Base-by-base conservation (phyloP, 208 protist genomes). In the Leishmania aethiopica region DNA sequence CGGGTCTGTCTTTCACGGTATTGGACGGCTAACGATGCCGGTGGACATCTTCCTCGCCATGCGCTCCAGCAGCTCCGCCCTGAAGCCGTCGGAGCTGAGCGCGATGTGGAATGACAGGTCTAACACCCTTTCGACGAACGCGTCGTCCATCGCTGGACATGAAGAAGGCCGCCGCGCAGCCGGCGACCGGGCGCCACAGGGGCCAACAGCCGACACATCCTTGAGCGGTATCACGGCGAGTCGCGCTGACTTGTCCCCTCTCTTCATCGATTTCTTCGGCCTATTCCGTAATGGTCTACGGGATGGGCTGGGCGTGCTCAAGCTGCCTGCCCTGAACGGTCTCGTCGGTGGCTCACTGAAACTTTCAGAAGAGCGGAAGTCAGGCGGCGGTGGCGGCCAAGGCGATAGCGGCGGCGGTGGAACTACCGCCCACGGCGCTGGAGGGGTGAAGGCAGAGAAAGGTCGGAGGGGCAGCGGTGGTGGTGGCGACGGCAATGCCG, bases 181-280 rank as follows among this genome's bases (percentile, higher is more conserved):
- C 25, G 3, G 15, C 7, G 75, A 53, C 1, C 57, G 75, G 2
- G 75, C 13, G 1, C 32, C 77, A 11, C 22, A 32, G n/a, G 47
- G 59, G 19, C n/a, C 47, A 8, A 10, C 75, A 17, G 19, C 71
- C 35, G 60, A 47, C 25, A 45, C 67, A 15, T 40, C 45, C 42
- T 35, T 42, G 37, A 55, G 49, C 69, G 47, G 45, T 7, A 1
- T 13, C 35, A 60, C 62, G 3, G 64, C 25, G 67, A 7, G 62
- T 64, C 57, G 66, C 5, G 3, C 45, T 72, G 64, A 82, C 32
- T 13, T 79, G n/a, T 28, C 75, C 4, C 80, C 84, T 5, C 37
- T 81, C 22, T 81, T 87, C 74, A 85, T 96, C 37, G 90, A 97
- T 66, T 92, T 93, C 75, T 92, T 95, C 80, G 95, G 95, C 35